Evolutionary conservation across 371 early-diverging fungal species (phyloP).

Genomic region (Actinomucor elegans): DNA sequence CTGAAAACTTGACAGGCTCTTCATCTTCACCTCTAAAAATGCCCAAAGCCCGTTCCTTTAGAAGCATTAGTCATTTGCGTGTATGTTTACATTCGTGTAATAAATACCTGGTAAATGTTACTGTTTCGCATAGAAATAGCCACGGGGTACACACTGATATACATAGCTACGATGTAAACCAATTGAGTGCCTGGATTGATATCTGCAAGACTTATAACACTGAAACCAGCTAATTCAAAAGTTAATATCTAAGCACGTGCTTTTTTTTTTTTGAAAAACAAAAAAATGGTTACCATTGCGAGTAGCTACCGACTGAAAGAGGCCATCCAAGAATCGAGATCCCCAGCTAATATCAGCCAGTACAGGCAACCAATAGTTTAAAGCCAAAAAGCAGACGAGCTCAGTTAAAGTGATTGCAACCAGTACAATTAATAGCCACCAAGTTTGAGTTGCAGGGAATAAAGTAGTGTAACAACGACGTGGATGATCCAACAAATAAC

Average conservation of each 20-base stretch:
- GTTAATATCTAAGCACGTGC: too few species aligned
- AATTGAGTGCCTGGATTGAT: slow-evolving; percentile 49
- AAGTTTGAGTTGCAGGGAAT: slow-evolving; percentile 47
- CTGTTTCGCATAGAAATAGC: slow-evolving; percentile 54
- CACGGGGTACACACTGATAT: slow-evolving; percentile 54
- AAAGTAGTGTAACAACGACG: slow-evolving; percentile 47
- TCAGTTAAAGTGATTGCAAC: slow-evolving; percentile 39
- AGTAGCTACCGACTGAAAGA: slow-evolving; percentile 51
- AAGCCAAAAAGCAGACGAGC: slow-evolving; percentile 37
- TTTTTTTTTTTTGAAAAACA: too few species aligned
- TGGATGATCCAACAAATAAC: slow-evolving; percentile 46
- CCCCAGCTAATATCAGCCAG: slow-evolving; percentile 37
- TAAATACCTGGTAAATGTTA: slow-evolving; percentile 54
- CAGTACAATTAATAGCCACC: slow-evolving; percentile 46
- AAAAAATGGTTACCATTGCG: slow-evolving; percentile 49
- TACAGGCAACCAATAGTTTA: slow-evolving; percentile 50
- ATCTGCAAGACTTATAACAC: slow-evolving; percentile 37
- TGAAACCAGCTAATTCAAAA: slow-evolving; percentile 46
- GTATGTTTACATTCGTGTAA: too few species aligned
- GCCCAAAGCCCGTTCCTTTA: slow-evolving; percentile 48
- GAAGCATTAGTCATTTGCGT: too few species aligned
- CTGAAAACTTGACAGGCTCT: slow-evolving; percentile 26
- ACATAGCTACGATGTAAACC: slow-evolving; percentile 53
- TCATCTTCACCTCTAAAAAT: slow-evolving; percentile 42
- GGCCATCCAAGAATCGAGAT: slow-evolving; percentile 43